phyloP scores from a whole-genome alignment of 345 rosid genomes.

The Toxicodendron radicans region DNA sequence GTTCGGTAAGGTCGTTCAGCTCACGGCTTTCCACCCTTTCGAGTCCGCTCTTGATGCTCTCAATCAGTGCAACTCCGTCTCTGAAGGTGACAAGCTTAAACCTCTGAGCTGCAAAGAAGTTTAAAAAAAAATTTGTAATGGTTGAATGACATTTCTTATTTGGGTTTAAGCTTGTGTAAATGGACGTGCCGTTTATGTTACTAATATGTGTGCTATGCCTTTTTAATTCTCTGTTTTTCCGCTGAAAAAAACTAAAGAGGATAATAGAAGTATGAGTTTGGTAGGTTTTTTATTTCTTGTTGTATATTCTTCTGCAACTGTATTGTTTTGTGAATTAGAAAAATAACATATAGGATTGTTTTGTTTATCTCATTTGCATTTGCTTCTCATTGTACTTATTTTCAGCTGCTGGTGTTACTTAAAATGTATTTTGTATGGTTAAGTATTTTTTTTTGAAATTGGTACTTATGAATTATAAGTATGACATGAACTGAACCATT shows the following conservation, averaged over 20 bases:
- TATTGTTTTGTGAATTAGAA: background rate
- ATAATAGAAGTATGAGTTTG: background rate
- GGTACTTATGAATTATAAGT: background rate
- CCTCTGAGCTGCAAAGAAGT: background rate
- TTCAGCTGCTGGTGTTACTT: background rate
- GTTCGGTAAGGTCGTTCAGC: slow-evolving; percentile 78
- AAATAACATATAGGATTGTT: background rate
- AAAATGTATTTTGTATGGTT: too few species aligned
- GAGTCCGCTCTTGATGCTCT: slow-evolving; percentile 74
- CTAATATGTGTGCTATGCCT: background rate
- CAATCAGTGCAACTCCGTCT: slow-evolving; percentile 76
- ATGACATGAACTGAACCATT: background rate
- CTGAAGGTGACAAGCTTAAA: slow-evolving; percentile 58
- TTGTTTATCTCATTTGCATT: background rate
- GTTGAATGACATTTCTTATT: slow-evolving; percentile 2
- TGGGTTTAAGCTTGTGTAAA: background rate
- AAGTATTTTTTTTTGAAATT: too few species aligned
- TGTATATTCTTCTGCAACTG: background rate
- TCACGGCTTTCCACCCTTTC: slow-evolving; percentile 63
- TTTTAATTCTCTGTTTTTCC: background rate
- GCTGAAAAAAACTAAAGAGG: background rate
- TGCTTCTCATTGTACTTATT: background rate
- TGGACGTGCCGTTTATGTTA: background rate
- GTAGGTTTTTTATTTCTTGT: background rate
- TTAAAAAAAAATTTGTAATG: background rate